Conservation (phyloP, 176 grass and related monocot genomes). For the Avena sativa region DNA sequence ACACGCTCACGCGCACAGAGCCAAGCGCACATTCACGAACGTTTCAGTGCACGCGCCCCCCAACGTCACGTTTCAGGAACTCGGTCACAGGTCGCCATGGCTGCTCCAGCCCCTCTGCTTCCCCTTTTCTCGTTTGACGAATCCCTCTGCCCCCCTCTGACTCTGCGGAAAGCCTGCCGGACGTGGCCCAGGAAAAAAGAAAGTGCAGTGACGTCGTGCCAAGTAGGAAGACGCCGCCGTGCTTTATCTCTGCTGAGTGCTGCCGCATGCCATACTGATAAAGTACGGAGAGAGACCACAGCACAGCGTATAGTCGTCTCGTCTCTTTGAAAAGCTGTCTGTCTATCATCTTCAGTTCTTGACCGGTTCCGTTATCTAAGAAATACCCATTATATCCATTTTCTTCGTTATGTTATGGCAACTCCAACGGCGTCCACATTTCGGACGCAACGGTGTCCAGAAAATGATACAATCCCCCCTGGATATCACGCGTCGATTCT, state of each 20-base stretch:
- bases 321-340: not conserved
- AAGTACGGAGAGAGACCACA: not conserved
- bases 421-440: too few species aligned
- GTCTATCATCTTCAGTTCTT: not conserved
- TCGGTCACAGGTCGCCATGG: not conserved
- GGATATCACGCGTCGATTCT: too few species aligned
- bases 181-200: not conserved
- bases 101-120: not conserved
- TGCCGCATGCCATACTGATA: not conserved
- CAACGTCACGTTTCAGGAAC: not conserved
- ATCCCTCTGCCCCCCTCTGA: not conserved
- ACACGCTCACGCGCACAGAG: not conserved
- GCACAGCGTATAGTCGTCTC: not conserved
- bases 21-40: not conserved
- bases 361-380: not conserved
- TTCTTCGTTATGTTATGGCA: too few species aligned
- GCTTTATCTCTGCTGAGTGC: constrained; percentile 28
- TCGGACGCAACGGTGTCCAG: too few species aligned
- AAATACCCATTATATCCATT: too few species aligned
- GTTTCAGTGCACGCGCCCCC: not conserved
- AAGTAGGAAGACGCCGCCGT: not conserved
- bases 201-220: not conserved
- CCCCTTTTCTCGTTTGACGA: constrained; percentile 1
- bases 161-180: not conserved
- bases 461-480: too few species aligned